These are phyloP conservation scores for Macrolepiota dolichaula DNA, from an alignment of 768 basidiomycete genomes.

Conservation along the genomic window DNA sequence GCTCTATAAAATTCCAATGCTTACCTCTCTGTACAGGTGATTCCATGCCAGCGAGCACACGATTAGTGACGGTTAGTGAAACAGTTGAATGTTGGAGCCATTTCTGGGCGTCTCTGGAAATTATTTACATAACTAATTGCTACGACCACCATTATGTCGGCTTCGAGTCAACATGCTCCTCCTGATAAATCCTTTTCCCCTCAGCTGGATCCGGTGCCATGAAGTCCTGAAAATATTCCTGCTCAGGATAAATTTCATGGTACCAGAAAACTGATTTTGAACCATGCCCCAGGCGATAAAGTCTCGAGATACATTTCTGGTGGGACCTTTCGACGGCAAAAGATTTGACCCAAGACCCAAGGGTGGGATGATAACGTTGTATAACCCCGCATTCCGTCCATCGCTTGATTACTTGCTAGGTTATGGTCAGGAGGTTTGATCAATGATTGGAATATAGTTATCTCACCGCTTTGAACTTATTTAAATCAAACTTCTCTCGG, in stretches of 20 bases:
- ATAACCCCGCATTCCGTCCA: not conserved
- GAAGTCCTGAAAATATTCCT: not conserved
- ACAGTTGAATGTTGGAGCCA: no score
- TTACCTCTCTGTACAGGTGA: not conserved
- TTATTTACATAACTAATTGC: no score
- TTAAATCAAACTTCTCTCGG: not conserved
- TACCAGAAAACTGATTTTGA: not conserved
- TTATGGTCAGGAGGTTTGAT: not conserved
- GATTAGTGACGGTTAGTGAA: no score
- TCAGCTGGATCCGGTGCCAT: not conserved
- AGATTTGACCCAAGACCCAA: not conserved
- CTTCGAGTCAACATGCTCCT: not conserved
- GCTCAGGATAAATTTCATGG: not conserved
- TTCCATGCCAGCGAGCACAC: no score
- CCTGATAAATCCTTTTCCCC: not conserved
- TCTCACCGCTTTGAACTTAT: not conserved
- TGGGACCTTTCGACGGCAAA: not conserved
- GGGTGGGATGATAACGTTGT: not conserved
- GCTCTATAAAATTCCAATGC: not conserved
- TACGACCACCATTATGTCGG: no score
- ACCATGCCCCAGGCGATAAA: not conserved
- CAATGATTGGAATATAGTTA: not conserved
- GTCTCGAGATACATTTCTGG: not conserved
- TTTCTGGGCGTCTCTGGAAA: no score
- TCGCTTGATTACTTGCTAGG: not conserved